Evolutionary conservation across 257 asterid genomes (phyloP), one percentile per base, ranked within the genome.

Genomic region (Coffea eugenioides): DNA sequence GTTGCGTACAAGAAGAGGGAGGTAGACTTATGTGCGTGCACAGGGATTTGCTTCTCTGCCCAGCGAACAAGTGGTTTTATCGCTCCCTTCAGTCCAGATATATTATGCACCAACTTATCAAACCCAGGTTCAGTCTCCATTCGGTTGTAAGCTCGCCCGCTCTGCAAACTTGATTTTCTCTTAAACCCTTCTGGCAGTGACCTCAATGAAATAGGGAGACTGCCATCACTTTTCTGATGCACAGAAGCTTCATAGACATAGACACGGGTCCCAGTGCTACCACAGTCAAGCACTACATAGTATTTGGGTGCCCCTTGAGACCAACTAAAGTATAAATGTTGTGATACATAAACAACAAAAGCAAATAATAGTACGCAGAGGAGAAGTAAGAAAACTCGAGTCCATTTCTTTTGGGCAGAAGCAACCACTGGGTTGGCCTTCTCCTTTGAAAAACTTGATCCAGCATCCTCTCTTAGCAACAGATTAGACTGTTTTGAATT

Each of bases 51-150:
- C 86, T 92, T 91, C 88, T 87, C 92, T 68, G 99, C 98, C 99
- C 99, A 96, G 78, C 72, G 89, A 77, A 94, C 83, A 65, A 94
- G 97, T 64, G 99, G 99, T 54, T 84, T 87, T 57, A 91, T 88
- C 81, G 89, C 95, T 80, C 79, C 66, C 81, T 76, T 89, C 90
- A 94, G 82, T 21, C 97, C 94, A 56, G 99, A 86, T 64, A 76
- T 82, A 83, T 96, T 90, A 80, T 84, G 93, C 66, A 96, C 97
- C 88, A 96, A 88, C 87, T 91, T 96, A 90, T 96, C 99, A 79
- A 96, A 88, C 27, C 99, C 99, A 52, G 99, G 99, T 86, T 94
- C 99, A 13, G 97, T 92, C 88, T 96, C 98, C 98, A 92, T 94
- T 85, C 98, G 86, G 88, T 92, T 90, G 87, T 92, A 96, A 76